Base-by-base conservation (phyloP, 345 rosid genomes). In the Salix viminalis region DNA sequence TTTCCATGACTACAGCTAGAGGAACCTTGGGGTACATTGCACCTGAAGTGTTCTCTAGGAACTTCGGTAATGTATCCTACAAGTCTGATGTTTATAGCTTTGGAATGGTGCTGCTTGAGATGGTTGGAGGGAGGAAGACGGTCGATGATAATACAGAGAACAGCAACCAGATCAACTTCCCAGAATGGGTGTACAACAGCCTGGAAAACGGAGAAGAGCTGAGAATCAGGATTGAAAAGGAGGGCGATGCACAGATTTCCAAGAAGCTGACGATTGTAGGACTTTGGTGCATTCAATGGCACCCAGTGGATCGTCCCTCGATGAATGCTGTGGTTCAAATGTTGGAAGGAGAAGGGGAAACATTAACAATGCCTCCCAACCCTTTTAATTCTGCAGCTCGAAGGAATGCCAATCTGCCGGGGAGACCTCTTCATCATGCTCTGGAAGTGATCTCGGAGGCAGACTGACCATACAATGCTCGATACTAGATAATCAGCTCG, bases 11-110 rank as follows among this genome's bases (percentile, higher is more conserved):
- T 2, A 62, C 82, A 48, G 82, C 78, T 36, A 39, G 79, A 41
- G 78, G 82, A 26, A 79, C 82, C 30, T 69, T 75, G 64, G 82
- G 79, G 18, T 79, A 75, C 67, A 75, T 79, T 24, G 82, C 83
- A 4, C 83, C 79, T 15, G 79, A 80, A 60, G 83, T 76, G 21
- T 76, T 76, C 76, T 76, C 83, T 1, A 75, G 82, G 58, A 79
- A 79, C 64, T 79, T 79, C 6, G 79, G 82, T 0, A 62, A 70
- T 62, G 82, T 79, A 19, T 79, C 82, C 13, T 75, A 64, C 39
- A 79, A 79, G 70, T 75, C 82, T 14, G 82, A 46, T 50, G 79
- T 80, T 32, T 80, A 80, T 54, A 80, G 83, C 23, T 70, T 52
- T n/a, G 79, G 79, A 15, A 80, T 74, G 82, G 52, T 79, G 65